phyloP scores from a whole-genome alignment of 805 yeast species.

The Starmerella davenportii region DNA sequence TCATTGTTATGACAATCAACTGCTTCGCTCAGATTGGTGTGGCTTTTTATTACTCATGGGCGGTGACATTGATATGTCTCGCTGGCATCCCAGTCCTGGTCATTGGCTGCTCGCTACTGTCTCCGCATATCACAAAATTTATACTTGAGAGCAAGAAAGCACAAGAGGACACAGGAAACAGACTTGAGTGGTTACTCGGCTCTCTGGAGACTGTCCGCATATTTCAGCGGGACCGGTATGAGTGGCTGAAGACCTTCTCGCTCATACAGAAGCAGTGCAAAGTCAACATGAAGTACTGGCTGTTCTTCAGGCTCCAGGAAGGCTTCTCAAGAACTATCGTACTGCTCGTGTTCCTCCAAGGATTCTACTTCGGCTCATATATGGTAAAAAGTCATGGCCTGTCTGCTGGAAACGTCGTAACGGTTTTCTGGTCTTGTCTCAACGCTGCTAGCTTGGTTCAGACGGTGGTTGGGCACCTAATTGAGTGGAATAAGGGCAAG shows the following conservation, averaged over 20 bases:
- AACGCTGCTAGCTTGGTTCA: constrained; percentile 47
- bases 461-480: constrained; percentile 37
- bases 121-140: constrained; percentile 32
- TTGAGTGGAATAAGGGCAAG: constrained; percentile 49
- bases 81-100: constrained; percentile 56
- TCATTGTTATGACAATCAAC: constrained; percentile 49
- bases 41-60: constrained; percentile 65
- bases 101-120: constrained; percentile 31
- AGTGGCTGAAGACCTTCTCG: constrained; percentile 28
- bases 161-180: constrained; percentile 39
- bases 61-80: constrained; percentile 59
- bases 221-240: constrained; percentile 39
- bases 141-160: constrained; percentile 39
- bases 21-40: constrained; percentile 35
- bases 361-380: constrained; percentile 75
- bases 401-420: constrained; percentile 46
- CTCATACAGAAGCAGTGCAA: constrained; percentile 24
- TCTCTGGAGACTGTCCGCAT: constrained; percentile 44
- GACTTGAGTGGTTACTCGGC: constrained; percentile 52
- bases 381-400: constrained; percentile 38
- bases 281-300: constrained; percentile 29
- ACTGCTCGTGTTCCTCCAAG: constrained; percentile 68
- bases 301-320: constrained; percentile 34
- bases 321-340: constrained; percentile 40
- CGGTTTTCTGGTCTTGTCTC: constrained; percentile 70